Evolutionary conservation across 1,139 yeast species (phyloP), one percentile per base, ranked within the genome.

Genomic region (Suhomyces anneliseae): DNA sequence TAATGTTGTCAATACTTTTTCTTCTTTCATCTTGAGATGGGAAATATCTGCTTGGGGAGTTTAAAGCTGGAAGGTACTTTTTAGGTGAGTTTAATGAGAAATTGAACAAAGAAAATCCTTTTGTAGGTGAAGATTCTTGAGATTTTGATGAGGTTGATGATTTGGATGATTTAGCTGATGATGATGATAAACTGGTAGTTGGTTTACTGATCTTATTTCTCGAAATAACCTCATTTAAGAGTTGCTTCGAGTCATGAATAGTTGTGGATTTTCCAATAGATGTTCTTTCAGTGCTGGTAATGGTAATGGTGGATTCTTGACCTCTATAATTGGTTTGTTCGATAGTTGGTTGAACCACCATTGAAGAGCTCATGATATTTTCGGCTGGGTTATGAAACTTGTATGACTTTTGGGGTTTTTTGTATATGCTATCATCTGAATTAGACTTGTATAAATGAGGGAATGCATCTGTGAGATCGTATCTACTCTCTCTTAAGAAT

Each of bases 341-440:
- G 8, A 69, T 54, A 1, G 73, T 69, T 12, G 75, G 70, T 6
- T 62, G 49, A 1, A 60, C 54, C 24, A 54, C 46, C 38, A 57
- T 54, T n/a, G 59, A 57, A 2, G 65, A 47, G 10, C 56, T 51
- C 15, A 59, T 44, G 34, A 71, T 58, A 36, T 58, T 65, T 24
- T 64, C 66, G 9, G 68, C 66, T 0, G 79, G 79, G 52, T 74
- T 74, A 50, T 74, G 78, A 53, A 72, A 74, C 44, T 65, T 56
- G 35, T 47, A 48, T 57, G 50, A 45, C 31, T 39, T 45, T 11
- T 45, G 46, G 15, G 52, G 46, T 24, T 52, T 44, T 40, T 51
- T 39, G 49, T 58, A 54, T 15, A 56, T 51, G 38, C 68, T 65
- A 36, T 66, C 70, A 39, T 61, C 62, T 2, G 69, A 61, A 14